Evolutionary conservation across 2,329 filamentous ascomycete species (phyloP), one percentile per base, ranked within the genome.

Genomic region (Penicillium sp.): DNA sequence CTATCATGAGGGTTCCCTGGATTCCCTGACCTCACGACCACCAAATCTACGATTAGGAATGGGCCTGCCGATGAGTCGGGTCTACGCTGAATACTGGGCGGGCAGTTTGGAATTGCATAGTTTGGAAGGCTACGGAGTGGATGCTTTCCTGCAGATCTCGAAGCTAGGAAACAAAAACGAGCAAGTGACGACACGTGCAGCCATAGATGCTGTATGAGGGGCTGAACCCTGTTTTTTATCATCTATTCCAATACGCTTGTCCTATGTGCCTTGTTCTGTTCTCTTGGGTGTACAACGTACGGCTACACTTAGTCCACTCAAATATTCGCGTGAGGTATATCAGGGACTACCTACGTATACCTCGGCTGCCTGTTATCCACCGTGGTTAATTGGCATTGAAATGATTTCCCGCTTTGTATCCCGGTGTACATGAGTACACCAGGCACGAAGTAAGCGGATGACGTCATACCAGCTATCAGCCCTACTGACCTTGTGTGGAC

Each of bases 31-130:
- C 1, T 90, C 87, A 56, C 84, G 95, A 35, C 91, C 92, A 19
- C 93, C 95, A 0, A 89, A 96, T 70, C 79, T 98, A 59, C 85
- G 91, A 11, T 82, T 99, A 1, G 95, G 95, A 4, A 96, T 99
- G 83, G 95, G 95, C 1, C 76, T 99, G 51, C 95, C 95, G 0
- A 87, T 99, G 77, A 96, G 93, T 68, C 86, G 91, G 60, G 90
- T 98, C 3, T 99, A 98, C 74, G 92, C 93, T 27, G 93, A 98
- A 75, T 98, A 98, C 75, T 99, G 95, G 95, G 95, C 95, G 3
- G 95, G 95, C 24, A 95, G 86, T 67, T 79, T 99, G 9, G 90
- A 96, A 68, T 75, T 98, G 57, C 93, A 98, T 72, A 97, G 90
- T 69, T 79, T 99, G 8, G 93, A 97, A 71, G 96, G 95, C 0